These are phyloP conservation scores for Coniochaeta prunicola DNA, from an alignment of 2,329 filamentous ascomycete species.

Conservation along the genomic window DNA sequence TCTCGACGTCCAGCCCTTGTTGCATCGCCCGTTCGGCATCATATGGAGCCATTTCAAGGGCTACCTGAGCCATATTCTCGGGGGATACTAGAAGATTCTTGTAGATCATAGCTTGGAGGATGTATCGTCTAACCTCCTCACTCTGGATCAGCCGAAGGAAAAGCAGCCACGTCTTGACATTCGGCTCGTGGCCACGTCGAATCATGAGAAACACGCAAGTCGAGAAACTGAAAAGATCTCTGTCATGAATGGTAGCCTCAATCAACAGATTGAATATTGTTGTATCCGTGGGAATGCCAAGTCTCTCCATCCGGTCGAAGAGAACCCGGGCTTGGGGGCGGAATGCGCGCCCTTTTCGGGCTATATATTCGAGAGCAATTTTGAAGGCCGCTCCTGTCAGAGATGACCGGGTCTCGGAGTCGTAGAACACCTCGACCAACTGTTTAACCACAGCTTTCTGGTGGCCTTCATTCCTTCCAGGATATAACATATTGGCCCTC, in stretches of 20 bases:
- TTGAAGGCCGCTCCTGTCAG: conserved; percentile 34
- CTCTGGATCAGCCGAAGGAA: conserved; percentile 49
- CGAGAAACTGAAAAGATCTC: conserved; percentile 35
- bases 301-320: conserved; percentile 26
- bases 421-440: conserved; percentile 30
- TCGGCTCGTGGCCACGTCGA: conserved; percentile 27
- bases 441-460: conserved; percentile 29
- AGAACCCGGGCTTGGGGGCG: conserved; percentile 22
- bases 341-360: conserved; percentile 15
- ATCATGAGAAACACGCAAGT: conserved; percentile 33
- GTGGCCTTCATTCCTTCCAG: conserved; percentile 19
- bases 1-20: conserved; percentile 22
- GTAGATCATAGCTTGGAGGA: conserved; percentile 38
- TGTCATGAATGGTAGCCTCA: conserved; percentile 28
- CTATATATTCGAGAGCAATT: conserved; percentile 35
- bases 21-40: conserved; percentile 35
- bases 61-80: conserved; percentile 27
- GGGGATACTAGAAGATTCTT: conserved; percentile 33
- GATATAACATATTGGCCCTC: conserved; percentile 27
- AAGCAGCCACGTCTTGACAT: conserved; percentile 39
- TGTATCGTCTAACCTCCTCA: conserved; percentile 43
- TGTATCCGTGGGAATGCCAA: conserved; percentile 34
- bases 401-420: conserved; percentile 22
- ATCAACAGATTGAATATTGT: conserved; percentile 42
- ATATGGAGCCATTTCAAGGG: conserved; percentile 32